Base-by-base conservation (phyloP, 2,329 filamentous ascomycete genomes). In the Verticillium albo-atrum region DNA sequence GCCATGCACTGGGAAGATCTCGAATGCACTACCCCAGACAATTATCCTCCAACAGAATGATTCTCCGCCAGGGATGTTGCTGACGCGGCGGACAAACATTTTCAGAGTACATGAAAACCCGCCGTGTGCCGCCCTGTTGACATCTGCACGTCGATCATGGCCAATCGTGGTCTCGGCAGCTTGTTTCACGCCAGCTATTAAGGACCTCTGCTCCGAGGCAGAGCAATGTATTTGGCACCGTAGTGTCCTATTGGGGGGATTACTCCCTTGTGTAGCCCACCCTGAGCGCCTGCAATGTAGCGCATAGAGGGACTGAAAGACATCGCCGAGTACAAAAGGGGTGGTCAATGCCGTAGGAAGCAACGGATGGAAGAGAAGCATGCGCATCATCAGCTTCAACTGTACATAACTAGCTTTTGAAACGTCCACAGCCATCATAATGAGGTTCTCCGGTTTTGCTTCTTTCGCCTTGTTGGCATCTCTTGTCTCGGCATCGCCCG, bases 381-480 rank as follows among this genome's bases (percentile, higher is more conserved):
- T 20, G 20, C n/a, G n/a, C 20, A 9, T 12, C 20, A 10, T 12
- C n/a, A 25, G 42, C n/a, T 23, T 50, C 42, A 23, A 50, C 20
- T 25, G 42, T 50, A 50, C 42, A 26, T 50, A 50, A 10, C 20
- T 7, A 23, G 42, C 20, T 26, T 23, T 12, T 50, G 42, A 23
- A 23, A 23, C 42, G 42, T 17, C 20, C 20, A 3, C 10, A 23
- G 42, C n/a, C 20, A 23, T 26, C 32, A 37, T 12, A 10, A 63
- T 63, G 61, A 61, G 56, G 55, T 17, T 61, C 34, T 25, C 30
- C 6, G 35, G 23, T 7, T 15, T 61, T 17, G 55, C 52, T 30
- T 35, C 57, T 12, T 58, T 58, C 42, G 60, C 57, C 15, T 15
- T 61, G 12, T 37, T 63, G 52, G 57, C 55, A 15, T 54, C 52